phyloP scores from a whole-genome alignment of 495 filamentous ascomycete species.

The Aspergillus baeticus region DNA sequence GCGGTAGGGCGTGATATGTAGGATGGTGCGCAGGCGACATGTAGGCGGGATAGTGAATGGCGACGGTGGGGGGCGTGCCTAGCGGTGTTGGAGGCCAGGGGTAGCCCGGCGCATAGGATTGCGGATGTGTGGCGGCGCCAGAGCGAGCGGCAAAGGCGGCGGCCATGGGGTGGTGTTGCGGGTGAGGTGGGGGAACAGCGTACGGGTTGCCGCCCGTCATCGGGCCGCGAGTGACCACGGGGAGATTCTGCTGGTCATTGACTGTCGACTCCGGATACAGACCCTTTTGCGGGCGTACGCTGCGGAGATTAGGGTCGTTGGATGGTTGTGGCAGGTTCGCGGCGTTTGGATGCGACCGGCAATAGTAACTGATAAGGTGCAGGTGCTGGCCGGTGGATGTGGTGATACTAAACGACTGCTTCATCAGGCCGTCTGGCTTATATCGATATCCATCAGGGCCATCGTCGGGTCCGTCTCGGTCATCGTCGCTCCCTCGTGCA shows the following conservation, averaged over 20 bases:
- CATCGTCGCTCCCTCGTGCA: conserved; percentile 74
- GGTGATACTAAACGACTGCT: conserved; percentile 99
- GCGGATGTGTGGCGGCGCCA: conserved; percentile 39
- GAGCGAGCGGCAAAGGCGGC: conserved; percentile 44
- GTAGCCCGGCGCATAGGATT: conserved; percentile 49
- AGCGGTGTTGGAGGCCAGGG: conserved; percentile 66
- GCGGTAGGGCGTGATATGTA: conserved; percentile 25
- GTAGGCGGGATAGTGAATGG: conserved; percentile 38
- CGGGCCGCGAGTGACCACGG: conserved; percentile 61
- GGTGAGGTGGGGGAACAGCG: conserved; percentile 25
- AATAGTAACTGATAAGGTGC: conserved; percentile 95
- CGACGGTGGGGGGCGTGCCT: conserved; percentile 41
- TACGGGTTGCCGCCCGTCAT: conserved; percentile 58
- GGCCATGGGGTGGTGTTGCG: conserved; percentile 48
- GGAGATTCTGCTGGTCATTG: conserved; percentile 71
- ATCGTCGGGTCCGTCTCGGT: conserved; percentile 68
- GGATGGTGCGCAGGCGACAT: conserved; percentile 35
- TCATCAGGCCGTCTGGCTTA: conserved; percentile 96
- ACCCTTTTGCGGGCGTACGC: conserved; percentile 82
- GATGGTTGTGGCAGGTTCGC: conserved; percentile 74
- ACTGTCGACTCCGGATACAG: conserved; percentile 98
- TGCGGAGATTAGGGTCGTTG: conserved; percentile 73
- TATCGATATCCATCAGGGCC: conserved; percentile 96
- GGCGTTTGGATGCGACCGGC: conserved; percentile 67
- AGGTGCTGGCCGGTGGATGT: conserved; percentile 87